Evolutionary conservation across 1,284 basidiomycete species (phyloP), one percentile per base, ranked within the genome.

Genomic region (Coniophora puteana): DNA sequence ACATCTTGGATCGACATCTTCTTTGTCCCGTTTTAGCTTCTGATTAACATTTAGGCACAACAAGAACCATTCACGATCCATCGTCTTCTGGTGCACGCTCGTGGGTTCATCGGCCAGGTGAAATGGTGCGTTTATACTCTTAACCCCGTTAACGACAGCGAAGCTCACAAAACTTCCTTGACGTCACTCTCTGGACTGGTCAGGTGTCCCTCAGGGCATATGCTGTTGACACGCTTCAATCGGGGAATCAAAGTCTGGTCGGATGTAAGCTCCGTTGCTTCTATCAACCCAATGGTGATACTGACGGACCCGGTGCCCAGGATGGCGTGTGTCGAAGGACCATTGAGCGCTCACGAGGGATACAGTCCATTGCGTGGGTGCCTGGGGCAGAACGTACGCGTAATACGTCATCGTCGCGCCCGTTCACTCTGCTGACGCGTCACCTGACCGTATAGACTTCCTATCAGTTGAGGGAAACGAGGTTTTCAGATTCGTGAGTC

Each of bases 161-260:
- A 26, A 23, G 20, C n/a, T 18, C 26, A 21, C 10, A 2, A 31
- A 20, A 10, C 36, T 46, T 36, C 32, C 40, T 25, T 35, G 31
- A 44, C 16, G 31, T 33, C 13, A 36, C 27, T 26, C 20, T 27
- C 12, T 17, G 41, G 37, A 7, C 34, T 20, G 46, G 40, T 11
- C 49, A 84, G 82, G 83, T 85, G 84, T 22, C 83, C 83, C 1
- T 74, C 69, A 21, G 81, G 86, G 7, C 70, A 67, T 42, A 57
- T 71, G 35, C 62, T 88, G 8, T 62, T 88, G 22, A 86, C 84
- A 10, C 84, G 83, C 57, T 71, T 85, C 46, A 69, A 67, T 41
- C 73, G 80, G 45, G 78, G 76, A n/a, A 71, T 89, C 47, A 89
- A 88, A 60, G 67, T 89, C 36, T 89, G 86, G 86, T 79, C 76